Base-by-base conservation (phyloP, 257 asterid genomes). In the Solanum clarkiae region DNA sequence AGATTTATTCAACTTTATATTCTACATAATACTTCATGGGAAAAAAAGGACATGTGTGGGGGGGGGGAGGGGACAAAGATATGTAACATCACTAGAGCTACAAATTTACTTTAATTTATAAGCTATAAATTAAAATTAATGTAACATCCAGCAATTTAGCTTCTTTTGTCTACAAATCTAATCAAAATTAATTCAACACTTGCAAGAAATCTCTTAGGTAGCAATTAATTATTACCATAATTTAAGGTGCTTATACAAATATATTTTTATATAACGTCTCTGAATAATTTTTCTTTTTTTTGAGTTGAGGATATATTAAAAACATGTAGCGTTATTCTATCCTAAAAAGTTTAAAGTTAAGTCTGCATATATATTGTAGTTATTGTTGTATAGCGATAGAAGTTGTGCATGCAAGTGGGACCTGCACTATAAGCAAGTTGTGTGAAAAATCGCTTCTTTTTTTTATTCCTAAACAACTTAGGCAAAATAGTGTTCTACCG, bases 401-500 rank as follows among this genome's bases (percentile, higher is more conserved):
- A 36, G 40, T 36, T 36, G 40, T 36, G 40, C 40, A 36, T 1
- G 1, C 32, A 29, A 29, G 32, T 29, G 3, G 32, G 32, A 29
- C 32, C 3, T 29, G 32, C 32, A 29, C 32, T 29, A 29, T 29
- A 29, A 29, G 32, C 32, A 29, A 29, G 32, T 29, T 29, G 3
- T 29, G 32, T 29, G 3, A 29, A 42, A 75, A 83, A 86, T 54
- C 12, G 71, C 75, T 86, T 49, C 36, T 75, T 75, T 83, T 82
- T 40, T 42, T 55, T 15, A 13, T 70, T 54, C 70, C 75, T 57
- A 54, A 66, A 70, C 83, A 81, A 71, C 83, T 81, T 72, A 80
- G 86, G 83, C 79, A 56, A 56, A 86, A 81, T 81, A 81, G 88
- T 62, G 88, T 86, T 86, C 82, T 69, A 72, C 79, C 40, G 16